phyloP scores from a whole-genome alignment of 208 protist species.

The Leptomonas pyrrhocoris region DNA sequence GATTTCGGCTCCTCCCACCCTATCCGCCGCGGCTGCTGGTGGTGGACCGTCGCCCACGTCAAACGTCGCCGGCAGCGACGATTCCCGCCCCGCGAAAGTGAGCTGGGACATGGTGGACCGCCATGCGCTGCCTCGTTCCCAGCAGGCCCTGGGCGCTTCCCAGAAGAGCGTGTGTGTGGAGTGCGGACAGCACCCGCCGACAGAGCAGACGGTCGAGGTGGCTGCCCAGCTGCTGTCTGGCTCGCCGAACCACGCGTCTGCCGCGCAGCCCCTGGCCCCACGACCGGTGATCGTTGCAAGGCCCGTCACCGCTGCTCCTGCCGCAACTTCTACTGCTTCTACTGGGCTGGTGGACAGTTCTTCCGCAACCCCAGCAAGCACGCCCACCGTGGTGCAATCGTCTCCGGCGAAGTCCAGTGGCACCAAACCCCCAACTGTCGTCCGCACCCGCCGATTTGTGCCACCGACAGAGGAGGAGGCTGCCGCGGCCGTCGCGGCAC shows the following conservation, averaged over 20 bases:
- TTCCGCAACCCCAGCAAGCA: neutral
- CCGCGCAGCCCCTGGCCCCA: conserved; percentile 1
- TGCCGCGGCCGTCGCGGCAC: neutral
- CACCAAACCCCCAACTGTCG: conserved; percentile 29
- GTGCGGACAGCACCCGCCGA: conserved; percentile 1
- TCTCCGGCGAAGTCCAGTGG: conserved; percentile 22
- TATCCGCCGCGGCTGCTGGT: neutral
- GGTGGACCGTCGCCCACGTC: neutral
- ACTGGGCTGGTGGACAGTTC: no score
- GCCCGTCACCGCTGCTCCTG: conserved; percentile 10
- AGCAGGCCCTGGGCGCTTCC: neutral
- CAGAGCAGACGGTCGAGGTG: conserved; percentile 2
- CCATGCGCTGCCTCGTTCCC: neutral
- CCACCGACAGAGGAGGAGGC: conserved; percentile 20
- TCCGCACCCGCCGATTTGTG: conserved; percentile 39
- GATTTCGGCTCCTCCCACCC: conserved; percentile 7
- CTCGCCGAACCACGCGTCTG: no score
- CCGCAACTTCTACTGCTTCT: no score
- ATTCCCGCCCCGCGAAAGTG: conserved; percentile 14
- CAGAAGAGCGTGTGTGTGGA: neutral
- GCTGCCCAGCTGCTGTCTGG: neutral
- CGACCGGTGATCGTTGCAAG: neutral
- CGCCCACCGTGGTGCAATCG: conserved; percentile 21
- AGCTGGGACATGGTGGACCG: conserved; percentile 28
- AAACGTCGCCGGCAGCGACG: neutral